phyloP scores from a whole-genome alignment of 1,284 basidiomycete species.

The Ustilago shanxiensis region DNA sequence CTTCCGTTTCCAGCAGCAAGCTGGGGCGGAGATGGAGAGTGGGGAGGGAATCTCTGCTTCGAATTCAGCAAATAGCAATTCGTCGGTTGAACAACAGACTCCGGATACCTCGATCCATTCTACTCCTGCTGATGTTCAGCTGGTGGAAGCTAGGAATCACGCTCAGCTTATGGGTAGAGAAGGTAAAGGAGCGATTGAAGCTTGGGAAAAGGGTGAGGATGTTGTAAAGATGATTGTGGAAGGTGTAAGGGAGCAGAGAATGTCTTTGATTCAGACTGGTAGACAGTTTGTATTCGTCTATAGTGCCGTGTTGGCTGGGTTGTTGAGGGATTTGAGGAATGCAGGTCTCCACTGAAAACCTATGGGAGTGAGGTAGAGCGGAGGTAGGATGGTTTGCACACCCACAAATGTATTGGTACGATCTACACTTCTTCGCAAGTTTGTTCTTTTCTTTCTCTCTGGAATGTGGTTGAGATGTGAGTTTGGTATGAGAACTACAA shows the following conservation, averaged over 20 bases:
- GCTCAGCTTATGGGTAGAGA: not conserved
- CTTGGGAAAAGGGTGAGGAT: conserved; percentile 38
- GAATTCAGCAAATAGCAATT: conserved; percentile 18
- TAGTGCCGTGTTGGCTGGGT: conserved; percentile 56
- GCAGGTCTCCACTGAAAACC: conserved; percentile 20
- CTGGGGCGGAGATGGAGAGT: not conserved
- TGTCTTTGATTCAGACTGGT: conserved; percentile 66
- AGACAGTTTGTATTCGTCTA: conserved; percentile 68
- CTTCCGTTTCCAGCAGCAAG: not conserved
- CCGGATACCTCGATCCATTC: conserved; percentile 19
- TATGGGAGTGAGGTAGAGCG: too few relatives aligned
- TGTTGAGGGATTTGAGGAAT: conserved; percentile 48
- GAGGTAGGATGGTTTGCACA: too few relatives aligned
- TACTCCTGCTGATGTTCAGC: conserved; percentile 13
- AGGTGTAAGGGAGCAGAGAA: conserved; percentile 65
- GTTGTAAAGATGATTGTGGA: conserved; percentile 45
- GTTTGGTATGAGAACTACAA: not conserved
- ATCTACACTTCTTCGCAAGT: not conserved
- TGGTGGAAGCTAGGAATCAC: conserved; percentile 1
- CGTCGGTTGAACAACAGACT: conserved; percentile 10
- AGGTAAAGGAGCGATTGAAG: conserved; percentile 21
- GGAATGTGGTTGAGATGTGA: not conserved
- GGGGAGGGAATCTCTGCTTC: conserved; percentile 25
- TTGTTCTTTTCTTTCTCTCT: not conserved
- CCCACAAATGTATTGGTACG: not conserved